phyloP scores from a whole-genome alignment of 2,329 filamentous ascomycete species.

The Sordariomycetes sp. region DNA sequence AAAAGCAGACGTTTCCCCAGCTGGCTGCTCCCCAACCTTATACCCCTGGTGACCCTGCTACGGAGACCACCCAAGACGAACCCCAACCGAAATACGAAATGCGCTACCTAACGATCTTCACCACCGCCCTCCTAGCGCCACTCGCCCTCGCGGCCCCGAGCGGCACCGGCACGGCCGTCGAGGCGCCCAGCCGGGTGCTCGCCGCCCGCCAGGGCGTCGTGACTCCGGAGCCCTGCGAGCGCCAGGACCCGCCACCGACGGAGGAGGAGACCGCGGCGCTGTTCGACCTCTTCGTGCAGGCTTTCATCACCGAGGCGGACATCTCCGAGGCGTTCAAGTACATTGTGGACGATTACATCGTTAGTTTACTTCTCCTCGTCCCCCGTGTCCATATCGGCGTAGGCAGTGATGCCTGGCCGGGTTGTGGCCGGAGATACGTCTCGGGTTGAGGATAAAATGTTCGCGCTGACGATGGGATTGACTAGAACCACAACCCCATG shows the following conservation, averaged over 20 bases:
- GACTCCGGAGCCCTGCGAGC: not conserved
- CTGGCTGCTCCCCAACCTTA: no score
- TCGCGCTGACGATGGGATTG: not conserved
- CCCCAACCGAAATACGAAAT: not conserved
- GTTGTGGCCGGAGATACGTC: no score
- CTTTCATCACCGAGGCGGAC: slow-evolving; percentile 2
- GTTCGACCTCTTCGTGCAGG: slow-evolving; percentile 3
- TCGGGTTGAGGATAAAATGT: not conserved
- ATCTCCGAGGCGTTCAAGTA: slow-evolving; percentile 5
- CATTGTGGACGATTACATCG: slow-evolving; percentile 5
- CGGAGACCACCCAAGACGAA: not conserved
- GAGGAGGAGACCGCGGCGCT: slow-evolving; percentile 3
- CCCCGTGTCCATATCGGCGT: not conserved
- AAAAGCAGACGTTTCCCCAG: no score
- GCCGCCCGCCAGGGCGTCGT: not conserved
- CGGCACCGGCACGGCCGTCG: not conserved
- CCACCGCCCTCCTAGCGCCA: not conserved
- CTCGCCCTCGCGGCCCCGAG: not conserved
- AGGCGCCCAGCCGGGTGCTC: not conserved
- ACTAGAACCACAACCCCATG: slow-evolving; percentile 5
- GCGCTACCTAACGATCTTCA: not conserved
- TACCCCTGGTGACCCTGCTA: no score
- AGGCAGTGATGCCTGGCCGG: not conserved
- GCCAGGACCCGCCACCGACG: not conserved
- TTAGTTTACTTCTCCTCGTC: not conserved